Percentiles rank a stretch among this genome's conserved stretches.
Conservation (phyloP, 441 rosid species). For the Populus hybrid region DNA sequence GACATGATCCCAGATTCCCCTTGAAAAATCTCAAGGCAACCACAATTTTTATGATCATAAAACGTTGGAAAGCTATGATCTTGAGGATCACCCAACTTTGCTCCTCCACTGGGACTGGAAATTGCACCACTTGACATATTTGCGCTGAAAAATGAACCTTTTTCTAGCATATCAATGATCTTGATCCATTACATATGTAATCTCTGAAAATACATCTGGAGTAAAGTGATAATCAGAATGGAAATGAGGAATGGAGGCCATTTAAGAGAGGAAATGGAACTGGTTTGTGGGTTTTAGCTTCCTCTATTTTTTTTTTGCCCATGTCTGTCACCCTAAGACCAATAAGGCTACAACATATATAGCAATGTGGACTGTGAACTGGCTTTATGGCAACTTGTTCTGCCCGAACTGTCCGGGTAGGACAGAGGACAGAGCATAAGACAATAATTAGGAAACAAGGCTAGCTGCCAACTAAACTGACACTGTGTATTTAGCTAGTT, state of each 20-base stretch:
- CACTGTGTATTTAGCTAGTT: neutral
- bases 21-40: conserved; percentile 7
- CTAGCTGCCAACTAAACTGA: conserved; percentile 9
- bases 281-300: neutral
- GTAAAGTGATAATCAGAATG: conserved; percentile 40
- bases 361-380: conserved; percentile 9
- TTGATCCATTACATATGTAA: conserved; percentile 21
- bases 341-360: conserved; percentile 2
- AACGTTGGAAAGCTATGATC: conserved; percentile 19
- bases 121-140: conserved; percentile 18
- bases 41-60: conserved; percentile 13
- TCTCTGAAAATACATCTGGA: conserved; percentile 35
- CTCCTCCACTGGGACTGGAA: conserved; percentile 24
- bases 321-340: conserved; percentile 20
- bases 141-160: conserved; percentile 3
- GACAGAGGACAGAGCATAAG: no score
- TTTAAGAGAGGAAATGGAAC: conserved; percentile 8
- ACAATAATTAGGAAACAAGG: conserved; percentile 16
- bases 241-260: conserved; percentile 58
- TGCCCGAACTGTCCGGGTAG: conserved; percentile 21
- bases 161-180: conserved; percentile 1
- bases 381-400: conserved; percentile 27
- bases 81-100: neutral
- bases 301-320: neutral
- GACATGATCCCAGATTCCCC: conserved; percentile 24